Conservation (phyloP, 2,329 filamentous ascomycete species). For the Aspergillus ustus region DNA sequence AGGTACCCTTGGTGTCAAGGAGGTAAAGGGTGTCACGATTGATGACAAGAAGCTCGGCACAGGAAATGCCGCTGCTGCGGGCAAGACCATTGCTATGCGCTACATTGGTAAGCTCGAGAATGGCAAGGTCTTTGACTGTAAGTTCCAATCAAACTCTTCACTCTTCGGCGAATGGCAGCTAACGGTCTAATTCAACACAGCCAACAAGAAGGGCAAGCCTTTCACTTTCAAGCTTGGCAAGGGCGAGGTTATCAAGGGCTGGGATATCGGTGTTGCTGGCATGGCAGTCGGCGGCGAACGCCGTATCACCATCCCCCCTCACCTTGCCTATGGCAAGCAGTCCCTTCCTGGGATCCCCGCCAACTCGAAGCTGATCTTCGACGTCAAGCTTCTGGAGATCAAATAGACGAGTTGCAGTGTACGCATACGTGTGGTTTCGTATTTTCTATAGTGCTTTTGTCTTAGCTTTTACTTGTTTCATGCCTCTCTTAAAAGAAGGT, state of each 20-base stretch:
- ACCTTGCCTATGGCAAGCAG: conserved; percentile 88
- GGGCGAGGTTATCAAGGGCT: conserved; percentile 97
- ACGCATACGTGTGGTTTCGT: conserved; percentile 1
- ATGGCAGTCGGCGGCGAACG: conserved; percentile 95
- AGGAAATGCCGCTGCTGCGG: conserved; percentile 84
- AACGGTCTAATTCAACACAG: conserved; percentile 48
- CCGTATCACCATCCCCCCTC: conserved; percentile 83
- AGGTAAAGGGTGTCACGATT: conserved; percentile 84
- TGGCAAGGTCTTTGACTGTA: conserved; percentile 93
- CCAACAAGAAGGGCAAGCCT: conserved; percentile 98
- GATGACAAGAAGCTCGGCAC: conserved; percentile 93
- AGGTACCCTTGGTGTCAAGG: conserved; percentile 70
- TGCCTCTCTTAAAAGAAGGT: conserved; percentile 24
- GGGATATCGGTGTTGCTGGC: conserved; percentile 92
- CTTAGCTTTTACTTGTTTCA: conserved; percentile 13
- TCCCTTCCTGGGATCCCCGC: conserved; percentile 80
- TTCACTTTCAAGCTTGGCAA: conserved; percentile 94
- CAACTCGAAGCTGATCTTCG: conserved; percentile 91
- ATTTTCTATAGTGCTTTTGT: conserved; percentile 8
- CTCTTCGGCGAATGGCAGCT: not conserved
- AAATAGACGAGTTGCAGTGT: conserved; percentile 60
- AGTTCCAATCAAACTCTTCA: conserved; percentile 43
- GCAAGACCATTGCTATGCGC: conserved; percentile 88
- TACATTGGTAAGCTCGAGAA: conserved; percentile 97
- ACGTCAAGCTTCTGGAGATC: conserved; percentile 83